phyloP scores from a whole-genome alignment of 306 rosid genomes.

The Quercus mongolica region DNA sequence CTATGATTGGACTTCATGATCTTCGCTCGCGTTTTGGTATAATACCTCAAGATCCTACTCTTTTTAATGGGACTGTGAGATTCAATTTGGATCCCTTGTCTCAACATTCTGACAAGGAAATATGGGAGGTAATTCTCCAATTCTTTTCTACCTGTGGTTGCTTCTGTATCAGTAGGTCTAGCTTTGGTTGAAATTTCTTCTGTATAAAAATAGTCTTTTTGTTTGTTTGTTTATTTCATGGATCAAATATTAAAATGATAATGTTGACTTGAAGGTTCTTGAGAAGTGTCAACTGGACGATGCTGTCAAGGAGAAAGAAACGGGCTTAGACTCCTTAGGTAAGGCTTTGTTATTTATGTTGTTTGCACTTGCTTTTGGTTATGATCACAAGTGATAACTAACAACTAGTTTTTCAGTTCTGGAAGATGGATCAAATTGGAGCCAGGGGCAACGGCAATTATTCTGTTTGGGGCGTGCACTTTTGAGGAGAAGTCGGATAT shows the following conservation, averaged over 20 bases:
- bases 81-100: slow-evolving; percentile 63
- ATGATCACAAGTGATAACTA: too few species aligned
- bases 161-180: background rate
- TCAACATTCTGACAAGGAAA: slow-evolving; percentile 49
- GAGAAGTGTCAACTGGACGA: slow-evolving; percentile 49
- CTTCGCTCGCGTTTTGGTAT: slow-evolving; percentile 61
- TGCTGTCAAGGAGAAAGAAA: slow-evolving; percentile 35
- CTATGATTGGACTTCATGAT: slow-evolving; percentile 70
- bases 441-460: slow-evolving; percentile 89
- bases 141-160: background rate
- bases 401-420: background rate
- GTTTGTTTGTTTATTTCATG: background rate
- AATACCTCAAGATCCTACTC: slow-evolving; percentile 84
- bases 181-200: background rate
- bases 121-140: slow-evolving; percentile 58
- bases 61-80: slow-evolving; percentile 58
- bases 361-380: too few species aligned
- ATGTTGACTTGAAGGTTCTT: slow-evolving; percentile 30
- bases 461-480: slow-evolving; percentile 93
- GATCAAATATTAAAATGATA: background rate
- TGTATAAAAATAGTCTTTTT: background rate
- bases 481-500: slow-evolving; percentile 67
- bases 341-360: background rate
- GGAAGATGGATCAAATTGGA: slow-evolving; percentile 81
- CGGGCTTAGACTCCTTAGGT: slow-evolving; percentile 38